Evolutionary conservation across 768 basidiomycete genomes (phyloP).

Genomic region (Mycena kentingensis): DNA sequence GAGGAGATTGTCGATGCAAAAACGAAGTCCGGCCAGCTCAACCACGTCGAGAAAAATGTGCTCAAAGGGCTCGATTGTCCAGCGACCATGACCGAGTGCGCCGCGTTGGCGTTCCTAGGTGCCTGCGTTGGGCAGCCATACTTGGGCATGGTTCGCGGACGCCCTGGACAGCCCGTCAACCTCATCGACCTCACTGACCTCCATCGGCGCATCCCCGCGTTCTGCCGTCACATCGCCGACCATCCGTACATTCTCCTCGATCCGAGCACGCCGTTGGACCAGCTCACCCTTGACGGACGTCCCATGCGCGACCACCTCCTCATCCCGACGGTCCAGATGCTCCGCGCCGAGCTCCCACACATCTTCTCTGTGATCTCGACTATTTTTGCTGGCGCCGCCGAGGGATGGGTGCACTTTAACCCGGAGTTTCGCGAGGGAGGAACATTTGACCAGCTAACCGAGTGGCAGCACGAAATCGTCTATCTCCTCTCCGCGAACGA

Average conservation of each 20-base stretch:
- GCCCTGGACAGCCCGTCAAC: not conserved
- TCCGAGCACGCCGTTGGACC: not conserved
- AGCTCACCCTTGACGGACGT: not conserved
- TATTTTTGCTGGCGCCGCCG: not conserved
- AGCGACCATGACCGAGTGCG: conserved; percentile 26
- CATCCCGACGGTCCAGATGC: not conserved
- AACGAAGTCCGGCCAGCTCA: conserved; percentile 21
- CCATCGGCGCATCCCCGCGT: not conserved
- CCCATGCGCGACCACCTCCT: not conserved
- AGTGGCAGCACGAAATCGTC: not conserved
- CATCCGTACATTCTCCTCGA: not conserved
- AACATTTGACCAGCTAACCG: not conserved
- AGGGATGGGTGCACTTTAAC: not conserved
- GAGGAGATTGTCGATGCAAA: conserved; percentile 13
- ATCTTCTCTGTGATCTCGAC: not conserved
- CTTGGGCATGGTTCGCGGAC: conserved; percentile 20
- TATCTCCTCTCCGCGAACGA: not conserved
- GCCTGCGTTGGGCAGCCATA: conserved; percentile 27
- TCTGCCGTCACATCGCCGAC: not conserved
- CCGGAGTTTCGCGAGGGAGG: not conserved
- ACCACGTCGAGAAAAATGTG: conserved; percentile 28
- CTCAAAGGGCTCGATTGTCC: conserved; percentile 23
- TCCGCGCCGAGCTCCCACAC: not conserved
- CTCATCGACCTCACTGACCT: not conserved
- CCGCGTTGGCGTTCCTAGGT: conserved; percentile 23